A percentile compares a stretch with the other conserved stretches of the same genome.
phyloP scores from a whole-genome alignment of 2,329 filamentous ascomycete species.

The Xylariomycetidae sp. region DNA sequence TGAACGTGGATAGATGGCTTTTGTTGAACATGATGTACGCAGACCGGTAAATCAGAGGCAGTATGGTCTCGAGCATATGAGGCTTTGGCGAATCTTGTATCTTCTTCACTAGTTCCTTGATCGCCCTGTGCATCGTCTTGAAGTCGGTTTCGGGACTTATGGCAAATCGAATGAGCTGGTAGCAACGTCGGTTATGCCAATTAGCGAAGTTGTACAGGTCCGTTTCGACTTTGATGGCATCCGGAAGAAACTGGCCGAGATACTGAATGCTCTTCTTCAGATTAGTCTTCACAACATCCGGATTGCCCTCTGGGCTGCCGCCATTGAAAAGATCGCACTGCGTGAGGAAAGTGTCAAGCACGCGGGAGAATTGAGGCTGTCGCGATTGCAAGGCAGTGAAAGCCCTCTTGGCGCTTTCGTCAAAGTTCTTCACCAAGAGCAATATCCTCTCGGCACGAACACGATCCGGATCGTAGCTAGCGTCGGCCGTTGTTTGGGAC shows the following conservation, averaged over 20 bases:
- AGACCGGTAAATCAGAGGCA: slow-evolving; percentile 77
- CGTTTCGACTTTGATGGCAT: slow-evolving; percentile 63
- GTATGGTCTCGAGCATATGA: slow-evolving; percentile 72
- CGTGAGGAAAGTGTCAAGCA: slow-evolving; percentile 71
- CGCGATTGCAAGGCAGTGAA: slow-evolving; percentile 83
- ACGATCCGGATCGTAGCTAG: slow-evolving; percentile 61
- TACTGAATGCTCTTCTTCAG: slow-evolving; percentile 70
- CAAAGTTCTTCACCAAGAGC: slow-evolving; percentile 72
- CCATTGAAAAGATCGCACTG: slow-evolving; percentile 89
- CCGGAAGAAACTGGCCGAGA: slow-evolving; percentile 71
- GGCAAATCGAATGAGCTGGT: slow-evolving; percentile 83
- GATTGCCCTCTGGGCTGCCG: slow-evolving; percentile 71
- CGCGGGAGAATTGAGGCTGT: slow-evolving; percentile 69
- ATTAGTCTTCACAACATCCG: slow-evolving; percentile 63
- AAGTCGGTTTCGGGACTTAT: slow-evolving; percentile 86
- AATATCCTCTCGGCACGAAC: slow-evolving; percentile 82
- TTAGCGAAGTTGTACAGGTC: slow-evolving; percentile 91
- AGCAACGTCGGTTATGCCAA: slow-evolving; percentile 81
- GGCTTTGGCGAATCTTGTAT: slow-evolving; percentile 63
- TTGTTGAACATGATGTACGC: slow-evolving; percentile 87
- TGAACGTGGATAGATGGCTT: slow-evolving; percentile 86
- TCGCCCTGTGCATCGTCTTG: slow-evolving; percentile 81
- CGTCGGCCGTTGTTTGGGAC: slow-evolving; percentile 40
- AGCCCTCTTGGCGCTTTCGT: slow-evolving; percentile 73
- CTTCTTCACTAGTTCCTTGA: slow-evolving; percentile 83